These are phyloP conservation scores for Cudoniella acicularis DNA, from an alignment of 495 filamentous ascomycete genomes.

Conservation along the genomic window DNA sequence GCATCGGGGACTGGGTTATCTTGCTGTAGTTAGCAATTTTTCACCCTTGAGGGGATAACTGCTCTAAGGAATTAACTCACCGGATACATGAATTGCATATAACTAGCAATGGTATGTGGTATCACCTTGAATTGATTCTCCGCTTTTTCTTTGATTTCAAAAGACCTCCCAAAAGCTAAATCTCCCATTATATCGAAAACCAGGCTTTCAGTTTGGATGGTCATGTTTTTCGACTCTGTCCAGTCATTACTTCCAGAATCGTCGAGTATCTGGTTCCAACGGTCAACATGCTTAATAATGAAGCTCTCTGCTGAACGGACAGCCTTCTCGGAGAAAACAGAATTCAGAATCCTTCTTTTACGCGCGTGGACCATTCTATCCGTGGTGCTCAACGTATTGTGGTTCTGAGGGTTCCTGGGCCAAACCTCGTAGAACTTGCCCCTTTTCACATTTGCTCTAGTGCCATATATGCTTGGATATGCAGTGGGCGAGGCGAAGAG, in stretches of 20 bases:
- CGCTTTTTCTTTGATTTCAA: conserved; percentile 50
- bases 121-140: conserved; percentile 22
- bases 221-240: conserved; percentile 39
- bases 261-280: conserved; percentile 27
- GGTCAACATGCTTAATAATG: conserved; percentile 28
- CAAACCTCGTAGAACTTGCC: no score
- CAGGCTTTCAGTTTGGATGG: conserved; percentile 58
- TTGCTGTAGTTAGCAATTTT: neutral
- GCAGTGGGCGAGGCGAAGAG: no score
- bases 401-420: no score
- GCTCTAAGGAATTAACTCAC: conserved; percentile 17
- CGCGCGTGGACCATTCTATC: neutral
- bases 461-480: no score
- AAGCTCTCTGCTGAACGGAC: conserved; percentile 22
- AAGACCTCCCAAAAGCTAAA: conserved; percentile 62
- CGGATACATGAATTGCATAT: conserved; percentile 21
- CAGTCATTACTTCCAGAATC: conserved; percentile 10
- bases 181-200: conserved; percentile 69
- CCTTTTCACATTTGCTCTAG: no score
- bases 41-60: no score
- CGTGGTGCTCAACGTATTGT: no score
- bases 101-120: conserved; percentile 20
- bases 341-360: neutral
- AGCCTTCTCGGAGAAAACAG: conserved; percentile 25
- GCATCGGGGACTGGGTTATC: neutral